Evolutionary conservation across 1,139 yeast genomes (phyloP).

Genomic region (Yamadazyma sp.): DNA sequence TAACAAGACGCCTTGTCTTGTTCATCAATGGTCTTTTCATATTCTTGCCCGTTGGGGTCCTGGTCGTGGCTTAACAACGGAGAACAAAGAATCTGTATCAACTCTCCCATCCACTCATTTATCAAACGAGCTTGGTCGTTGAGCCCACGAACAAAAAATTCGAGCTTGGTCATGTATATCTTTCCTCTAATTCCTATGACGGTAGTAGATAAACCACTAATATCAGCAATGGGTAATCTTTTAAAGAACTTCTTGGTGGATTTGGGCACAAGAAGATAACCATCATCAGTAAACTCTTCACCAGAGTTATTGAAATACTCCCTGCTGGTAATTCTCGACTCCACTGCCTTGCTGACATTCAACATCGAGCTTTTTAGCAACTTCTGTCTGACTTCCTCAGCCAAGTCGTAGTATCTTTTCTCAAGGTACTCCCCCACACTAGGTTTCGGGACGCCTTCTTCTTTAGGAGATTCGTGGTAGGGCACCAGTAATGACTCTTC

Average conservation of each 20-base stretch:
- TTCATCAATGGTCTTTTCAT: constrained; percentile 65
- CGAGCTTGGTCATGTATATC: constrained; percentile 20
- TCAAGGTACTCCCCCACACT: constrained; percentile 20
- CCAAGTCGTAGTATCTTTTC: constrained; percentile 53
- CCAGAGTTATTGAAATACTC: constrained; percentile 17
- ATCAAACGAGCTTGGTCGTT: constrained; percentile 59
- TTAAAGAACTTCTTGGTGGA: constrained; percentile 35
- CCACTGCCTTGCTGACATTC: constrained; percentile 29
- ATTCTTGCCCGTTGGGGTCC: constrained; percentile 75
- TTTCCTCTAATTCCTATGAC: constrained; percentile 23
- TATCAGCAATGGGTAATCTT: constrained; percentile 28
- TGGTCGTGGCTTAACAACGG: constrained; percentile 47
- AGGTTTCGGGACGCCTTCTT: background rate
- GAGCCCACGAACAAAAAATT: constrained; percentile 33
- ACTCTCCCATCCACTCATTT: constrained; percentile 52
- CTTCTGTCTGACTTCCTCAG: constrained; percentile 60
- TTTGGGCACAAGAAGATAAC: constrained; percentile 32
- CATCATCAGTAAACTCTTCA: constrained; percentile 27
- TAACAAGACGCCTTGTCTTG: constrained; percentile 72
- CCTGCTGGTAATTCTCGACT: constrained; percentile 26
- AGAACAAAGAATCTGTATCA: constrained; percentile 45
- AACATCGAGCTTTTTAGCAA: constrained; percentile 48
- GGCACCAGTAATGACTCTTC: constrained; percentile 5
- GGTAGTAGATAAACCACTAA: constrained; percentile 16
- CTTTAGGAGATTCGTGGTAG: background rate